Base-by-base conservation (phyloP, 116 monocot species). In the Trichopus zeylanicus region DNA sequence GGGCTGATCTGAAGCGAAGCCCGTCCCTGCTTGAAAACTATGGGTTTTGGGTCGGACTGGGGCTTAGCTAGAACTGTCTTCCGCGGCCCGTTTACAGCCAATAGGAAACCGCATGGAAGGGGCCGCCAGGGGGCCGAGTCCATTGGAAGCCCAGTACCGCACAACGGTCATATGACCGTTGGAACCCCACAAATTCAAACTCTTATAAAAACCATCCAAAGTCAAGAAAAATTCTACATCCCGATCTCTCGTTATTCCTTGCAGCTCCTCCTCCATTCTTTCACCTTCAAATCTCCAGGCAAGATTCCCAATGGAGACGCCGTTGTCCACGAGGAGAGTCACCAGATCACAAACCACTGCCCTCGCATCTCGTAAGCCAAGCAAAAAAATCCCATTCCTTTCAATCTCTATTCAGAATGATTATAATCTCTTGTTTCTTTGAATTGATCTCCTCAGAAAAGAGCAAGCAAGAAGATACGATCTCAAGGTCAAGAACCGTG, bases 231-330 rank as follows among this genome's bases (percentile, higher is more conserved):
- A 5, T 26, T 22, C 9, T 24, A 21, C 9, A 0, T 22, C 22
- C 49, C 21, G 1, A 19, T 48, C 18, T 48, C 20, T 20, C 21
- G 18, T 3, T 49, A 7, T 20, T 1, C 22, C 9, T 49, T 22
- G 19, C 22, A 24, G 1, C 7, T 49, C 3, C 22, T 8, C 49
- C 49, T 22, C 22, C 16, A 6, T 49, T 20, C 24, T 24, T 7
- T 22, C 22, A 25, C 19, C 23, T 49, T 22, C 19, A 16, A 15
- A 20, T 22, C 19, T 5, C 53, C n/a, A 32, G 33, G n/a, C n/a
- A n/a, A n/a, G n/a, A n/a, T n/a, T n/a, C n/a, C n/a, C 62, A 76
- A 93, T 85, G 93, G 93, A 89, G 56, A 89, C 94, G 24, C 94
- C 94, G 20, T 83, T 78, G 4, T 85, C 80, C 53, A 68, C 31